Conservation (phyloP, 192 early-diverging fungal species). For the Entomortierella chlamydospora region DNA sequence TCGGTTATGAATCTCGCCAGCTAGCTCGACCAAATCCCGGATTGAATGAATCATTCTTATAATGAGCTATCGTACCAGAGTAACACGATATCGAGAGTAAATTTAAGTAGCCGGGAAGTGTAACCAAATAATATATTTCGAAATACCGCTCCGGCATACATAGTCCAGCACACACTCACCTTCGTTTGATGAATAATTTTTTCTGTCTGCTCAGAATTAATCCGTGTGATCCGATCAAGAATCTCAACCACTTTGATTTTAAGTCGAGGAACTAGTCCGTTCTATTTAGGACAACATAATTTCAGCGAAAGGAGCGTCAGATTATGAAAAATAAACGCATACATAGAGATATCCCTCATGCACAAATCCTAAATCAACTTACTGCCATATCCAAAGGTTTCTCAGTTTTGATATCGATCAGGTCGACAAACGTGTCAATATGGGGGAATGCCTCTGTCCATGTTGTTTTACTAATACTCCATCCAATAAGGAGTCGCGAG, state of each 20-base stretch:
- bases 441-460: conserved; percentile 19
- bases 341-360: background rate
- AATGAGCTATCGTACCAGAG: no score
- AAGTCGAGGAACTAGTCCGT: conserved; percentile 12
- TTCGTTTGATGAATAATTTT: conserved; percentile 18
- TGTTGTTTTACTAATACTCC: conserved; percentile 10
- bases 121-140: no score
- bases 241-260: conserved; percentile 31
- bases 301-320: no score
- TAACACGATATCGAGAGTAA: no score
- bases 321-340: no score
- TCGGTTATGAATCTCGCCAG: conserved; percentile 3
- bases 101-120: no score
- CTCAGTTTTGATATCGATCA: conserved; percentile 15
- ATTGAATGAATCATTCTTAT: conserved; percentile 9
- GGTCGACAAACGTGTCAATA: conserved; percentile 14
- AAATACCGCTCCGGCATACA: no score
- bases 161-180: no score
- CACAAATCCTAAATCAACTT: background rate
- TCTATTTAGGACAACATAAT: no score
- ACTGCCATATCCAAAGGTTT: conserved; percentile 10
- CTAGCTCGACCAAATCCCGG: conserved; percentile 7
- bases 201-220: conserved; percentile 27
- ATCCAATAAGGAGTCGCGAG: conserved; percentile 26
- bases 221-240: background rate